Evolutionary conservation across 352 stramenopile genomes (phyloP).

Genomic region (Peronospora destructor): DNA sequence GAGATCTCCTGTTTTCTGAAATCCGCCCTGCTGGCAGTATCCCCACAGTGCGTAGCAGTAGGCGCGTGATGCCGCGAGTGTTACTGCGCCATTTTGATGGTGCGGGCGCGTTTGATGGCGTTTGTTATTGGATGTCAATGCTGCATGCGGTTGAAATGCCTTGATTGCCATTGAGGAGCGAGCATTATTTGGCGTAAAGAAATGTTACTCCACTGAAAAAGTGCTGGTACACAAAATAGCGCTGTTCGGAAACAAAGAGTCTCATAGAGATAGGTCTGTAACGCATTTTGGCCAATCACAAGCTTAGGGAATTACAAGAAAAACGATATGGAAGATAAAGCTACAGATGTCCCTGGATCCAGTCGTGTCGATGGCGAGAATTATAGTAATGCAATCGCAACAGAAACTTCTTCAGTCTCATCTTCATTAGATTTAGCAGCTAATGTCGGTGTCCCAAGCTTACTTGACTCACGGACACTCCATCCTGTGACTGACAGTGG

Average conservation of each 20-base stretch:
- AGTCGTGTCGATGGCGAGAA: neutral
- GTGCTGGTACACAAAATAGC: too few relatives aligned
- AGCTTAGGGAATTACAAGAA: neutral
- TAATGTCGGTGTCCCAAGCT: constrained; percentile 25
- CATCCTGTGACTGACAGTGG: constrained; percentile 2
- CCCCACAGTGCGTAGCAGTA: too few relatives aligned
- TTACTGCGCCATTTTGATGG: too few relatives aligned
- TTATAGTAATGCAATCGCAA: neutral
- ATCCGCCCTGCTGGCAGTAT: too few relatives aligned
- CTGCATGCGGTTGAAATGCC: too few relatives aligned
- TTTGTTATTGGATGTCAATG: too few relatives aligned
- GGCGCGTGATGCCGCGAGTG: too few relatives aligned
- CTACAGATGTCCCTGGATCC: neutral
- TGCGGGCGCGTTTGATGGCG: too few relatives aligned
- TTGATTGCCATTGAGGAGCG: too few relatives aligned
- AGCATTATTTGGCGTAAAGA: too few relatives aligned
- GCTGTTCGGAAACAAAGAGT: neutral
- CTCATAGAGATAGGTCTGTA: neutral
- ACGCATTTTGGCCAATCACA: constrained; percentile 12
- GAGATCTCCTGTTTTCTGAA: too few relatives aligned
- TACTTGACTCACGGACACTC: constrained; percentile 43
- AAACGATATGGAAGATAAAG: constrained; percentile 14
- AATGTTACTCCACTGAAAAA: too few relatives aligned
- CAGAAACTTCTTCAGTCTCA: neutral
- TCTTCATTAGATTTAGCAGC: neutral